Conservation (phyloP, 805 yeast genomes). For the Sugiyamaella valdiviana region DNA sequence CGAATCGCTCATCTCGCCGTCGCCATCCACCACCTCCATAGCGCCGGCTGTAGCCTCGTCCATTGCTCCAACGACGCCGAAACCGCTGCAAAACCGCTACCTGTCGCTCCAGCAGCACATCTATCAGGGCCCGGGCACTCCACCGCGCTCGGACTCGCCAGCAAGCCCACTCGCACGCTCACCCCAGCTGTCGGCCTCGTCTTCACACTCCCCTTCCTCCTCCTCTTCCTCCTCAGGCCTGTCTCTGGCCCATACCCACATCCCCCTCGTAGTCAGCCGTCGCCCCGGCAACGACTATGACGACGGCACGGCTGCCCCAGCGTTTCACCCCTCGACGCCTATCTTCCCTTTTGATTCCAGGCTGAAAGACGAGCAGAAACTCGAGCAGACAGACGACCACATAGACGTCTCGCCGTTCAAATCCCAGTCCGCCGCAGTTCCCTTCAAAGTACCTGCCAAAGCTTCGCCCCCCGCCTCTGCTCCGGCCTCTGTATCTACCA, state of each 20-base stretch:
- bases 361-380: too few relatives aligned
- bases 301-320: conserved; percentile 2
- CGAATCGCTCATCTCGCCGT: conserved; percentile 4
- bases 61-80: neutral
- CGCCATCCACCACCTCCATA: conserved; percentile 9
- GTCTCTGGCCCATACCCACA: conserved; percentile 6
- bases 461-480: neutral
- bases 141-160: neutral
- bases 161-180: neutral
- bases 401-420: too few relatives aligned
- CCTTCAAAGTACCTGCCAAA: too few relatives aligned
- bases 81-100: neutral
- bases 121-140: neutral
- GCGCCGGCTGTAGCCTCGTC: conserved; percentile 8
- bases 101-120: conserved; percentile 2
- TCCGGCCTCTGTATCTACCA: neutral
- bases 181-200: neutral
- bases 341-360: too few relatives aligned
- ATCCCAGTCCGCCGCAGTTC: too few relatives aligned
- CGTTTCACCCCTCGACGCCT: neutral
- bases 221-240: neutral
- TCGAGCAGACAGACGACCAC: too few relatives aligned
- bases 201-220: neutral
- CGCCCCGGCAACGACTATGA: conserved; percentile 3
- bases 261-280: conserved; percentile 1